Evolutionary conservation across 2,329 filamentous ascomycete genomes (phyloP), one percentile per base, ranked within the genome.

Genomic region (Pezicula neosporulosa): DNA sequence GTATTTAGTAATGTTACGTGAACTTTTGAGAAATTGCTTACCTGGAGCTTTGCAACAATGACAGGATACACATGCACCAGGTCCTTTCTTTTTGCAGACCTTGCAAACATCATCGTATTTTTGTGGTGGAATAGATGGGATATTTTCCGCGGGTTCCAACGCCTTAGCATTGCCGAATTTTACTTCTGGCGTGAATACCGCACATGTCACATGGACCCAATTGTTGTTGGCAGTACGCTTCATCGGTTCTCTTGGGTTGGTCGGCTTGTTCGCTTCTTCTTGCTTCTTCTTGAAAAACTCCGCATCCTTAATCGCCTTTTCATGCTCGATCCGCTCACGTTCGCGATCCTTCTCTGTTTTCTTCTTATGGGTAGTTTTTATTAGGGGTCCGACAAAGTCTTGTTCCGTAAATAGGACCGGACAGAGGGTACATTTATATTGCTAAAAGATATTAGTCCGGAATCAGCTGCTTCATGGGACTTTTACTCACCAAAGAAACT

Each of bases 141-240:
- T 90, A 18, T 93, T 93, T 71, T 99, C 94, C 2, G 89, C 91
- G 30, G 91, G 87, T 60, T 91, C 88, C 33, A 99, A 74, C 16
- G 87, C 83, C 63, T 86, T 85, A 16, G 91, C 87, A 61, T 89
- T 89, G 56, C 89, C 92, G 68, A 97, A 99, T 64, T 92, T 94
- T 62, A 96, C 86, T 69, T 99, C 94, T 0, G 90, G 85, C 10
- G 88, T 92, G 85, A 90, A 97, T 16, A 96, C 77, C 1, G 94
- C 92, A 65, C 94, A 99, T 36, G 87, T 86, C 27, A 97, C 90
- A 67, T 99, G 94, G 15, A 97, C 90, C 94, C 94, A 99, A 65
- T 97, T 97, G 72, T 97, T 97, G 66, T 95, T 91, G 4, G 88
- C 89, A 0, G 94, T 99, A 45, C 90, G 84, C 72, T 99, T 99